Base-by-base conservation (phyloP, 306 rosid species). In the Sechiopsis laciniata region DNA sequence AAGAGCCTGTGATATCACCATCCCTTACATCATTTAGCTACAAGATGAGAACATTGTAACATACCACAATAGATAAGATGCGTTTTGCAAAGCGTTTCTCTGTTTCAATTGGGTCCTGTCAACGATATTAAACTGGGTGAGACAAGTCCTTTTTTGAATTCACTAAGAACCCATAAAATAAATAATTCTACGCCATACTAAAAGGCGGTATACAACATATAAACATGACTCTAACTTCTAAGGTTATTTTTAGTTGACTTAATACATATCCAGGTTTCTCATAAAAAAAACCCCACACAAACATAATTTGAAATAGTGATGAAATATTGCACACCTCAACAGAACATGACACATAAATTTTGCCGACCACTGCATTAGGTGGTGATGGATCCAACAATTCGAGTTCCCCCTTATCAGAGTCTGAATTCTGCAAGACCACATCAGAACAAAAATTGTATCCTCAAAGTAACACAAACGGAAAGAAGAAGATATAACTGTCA, bases 51-150 rank as follows among this genome's bases (percentile, higher is more conserved):
- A 52, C 55, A 42, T 35, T 32, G 56, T 71, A 85, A 83, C 94
- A 78, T 90, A 94, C 98, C 96, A 94, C 87, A 17, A 91, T 86
- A 71, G 98, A 86, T 83, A 94, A 82, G 80, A 94, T 94, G 76
- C 97, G 97, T 72, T 84, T 87, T 59, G 90, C 94, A 85, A 94
- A 90, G 74, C 90, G 73, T 77, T 85, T 94, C 79, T 90, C 91
- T 17, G 92, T 94, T 86, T 94, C 97, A 73, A 80, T 66, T 42
- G 97, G 96, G 73, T 94, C 98, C 98, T 94, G 96, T 69, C 68
- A 78, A 75, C 57, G 74, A 85, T 77, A 17, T 77, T 76, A 20
- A 77, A 5, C 15, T 24, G 42, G 59, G 63, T 57, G 71, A 40
- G n/a, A 55, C 55, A 46, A 74, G 48, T 55, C 48, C 76, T 17